These are phyloP conservation scores for Talaromyces pinophilus DNA, from an alignment of 2,329 filamentous ascomycete genomes.

Conservation along the genomic window DNA sequence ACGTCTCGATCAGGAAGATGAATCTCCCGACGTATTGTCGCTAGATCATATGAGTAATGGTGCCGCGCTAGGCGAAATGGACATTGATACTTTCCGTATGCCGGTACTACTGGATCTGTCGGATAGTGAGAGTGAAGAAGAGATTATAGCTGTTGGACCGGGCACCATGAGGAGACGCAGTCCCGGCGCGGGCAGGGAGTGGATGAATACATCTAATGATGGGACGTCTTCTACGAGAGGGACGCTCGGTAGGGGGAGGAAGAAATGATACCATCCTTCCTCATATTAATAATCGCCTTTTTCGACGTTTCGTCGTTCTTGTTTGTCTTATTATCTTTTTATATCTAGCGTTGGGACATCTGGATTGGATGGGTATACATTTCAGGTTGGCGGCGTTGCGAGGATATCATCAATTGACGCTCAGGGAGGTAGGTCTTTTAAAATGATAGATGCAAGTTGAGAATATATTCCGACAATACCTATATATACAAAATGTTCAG, in stretches of 20 bases:
- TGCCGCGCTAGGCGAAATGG: conserved; percentile 58
- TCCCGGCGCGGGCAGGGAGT: conserved; percentile 70
- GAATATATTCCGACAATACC: conserved; percentile 1
- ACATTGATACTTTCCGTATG: conserved; percentile 73
- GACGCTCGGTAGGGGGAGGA: conserved; percentile 8
- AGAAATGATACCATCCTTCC: conserved; percentile 14
- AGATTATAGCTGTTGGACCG: conserved; percentile 66
- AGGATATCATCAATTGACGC: not conserved
- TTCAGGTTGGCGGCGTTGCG: conserved; percentile 8
- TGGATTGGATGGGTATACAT: not conserved
- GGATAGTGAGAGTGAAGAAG: conserved; percentile 94
- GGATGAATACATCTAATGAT: conserved; percentile 53
- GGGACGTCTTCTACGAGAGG: conserved; percentile 25
- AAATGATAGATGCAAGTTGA: conserved; percentile 5
- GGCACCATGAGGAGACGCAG: conserved; percentile 88
- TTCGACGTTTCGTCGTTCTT: not conserved
- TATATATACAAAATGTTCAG: conserved; percentile 8
- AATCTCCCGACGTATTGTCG: conserved; percentile 86
- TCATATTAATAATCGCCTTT: not conserved
- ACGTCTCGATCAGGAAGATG: conserved; percentile 86
- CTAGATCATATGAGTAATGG: conserved; percentile 55
- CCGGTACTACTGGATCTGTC: conserved; percentile 90
- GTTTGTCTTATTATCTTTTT: not conserved
- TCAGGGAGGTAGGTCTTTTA: not conserved
- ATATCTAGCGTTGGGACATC: not conserved